Evolutionary conservation across 306 rosid species (phyloP), one percentile per base, ranked within the genome.

Genomic region (Arachis hypogaea): DNA sequence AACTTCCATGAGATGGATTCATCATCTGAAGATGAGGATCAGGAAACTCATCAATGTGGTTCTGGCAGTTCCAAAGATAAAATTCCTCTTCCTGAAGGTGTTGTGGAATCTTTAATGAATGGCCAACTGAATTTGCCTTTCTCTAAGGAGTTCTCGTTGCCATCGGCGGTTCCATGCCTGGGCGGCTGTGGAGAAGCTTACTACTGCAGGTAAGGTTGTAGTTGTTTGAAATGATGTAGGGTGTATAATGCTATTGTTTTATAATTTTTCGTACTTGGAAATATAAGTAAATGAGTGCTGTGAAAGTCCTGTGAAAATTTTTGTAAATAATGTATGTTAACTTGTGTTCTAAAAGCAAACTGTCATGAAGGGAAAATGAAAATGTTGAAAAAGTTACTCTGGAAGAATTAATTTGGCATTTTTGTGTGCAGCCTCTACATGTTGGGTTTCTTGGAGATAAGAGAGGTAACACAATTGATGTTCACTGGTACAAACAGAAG

Each of bases 161-260:
- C 89, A 36, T 75, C 85, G 0, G 75, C 83, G 61, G 74, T 91
- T 76, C 83, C 87, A 44, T 91, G 97, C 58, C 60, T 59, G 12
- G 88, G 96, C 58, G 92, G 92, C 33, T 91, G 98, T 76, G 83
- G 85, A 44, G 98, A 94, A 80, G 84, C 92, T 64, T 82, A 78
- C 74, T 94, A 91, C 79, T 94, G 97, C 85, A 89, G 97, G 98
- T 91, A 71, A 74, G 68, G 62, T 46, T 42, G 47, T 57, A 57
- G 62, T 66, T 74, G 77, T 49, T 63, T 51, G 59, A 66, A 30
- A 71, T 61, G 42, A 46, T 33, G 41, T 56, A 46, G 55, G 75
- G 9, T 30, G 33, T 5, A 12, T 49, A 42, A 9, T 63, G 71
- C 9, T 64, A 70, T 61, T 14, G 47, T 72, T 70, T 74, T 64